Conservation (phyloP, 345 rosid species). For the Dipteronia dyeriana region DNA sequence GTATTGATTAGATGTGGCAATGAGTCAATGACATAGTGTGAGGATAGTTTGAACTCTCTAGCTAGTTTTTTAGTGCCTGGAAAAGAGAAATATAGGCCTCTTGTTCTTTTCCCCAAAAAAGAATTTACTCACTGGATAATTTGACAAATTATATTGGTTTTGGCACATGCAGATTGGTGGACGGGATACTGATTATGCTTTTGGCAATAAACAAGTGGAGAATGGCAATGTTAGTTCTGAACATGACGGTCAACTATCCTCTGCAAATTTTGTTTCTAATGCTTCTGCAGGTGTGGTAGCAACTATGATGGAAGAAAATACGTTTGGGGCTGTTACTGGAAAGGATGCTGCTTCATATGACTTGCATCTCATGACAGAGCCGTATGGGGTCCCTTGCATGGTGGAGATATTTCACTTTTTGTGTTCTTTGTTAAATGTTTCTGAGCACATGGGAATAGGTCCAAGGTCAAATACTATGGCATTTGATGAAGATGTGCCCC, state of each 20-base stretch:
- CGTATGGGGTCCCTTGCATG: constrained; percentile 95
- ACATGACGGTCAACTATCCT: constrained; percentile 60
- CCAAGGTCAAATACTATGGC: constrained; percentile 76
- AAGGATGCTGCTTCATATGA: constrained; percentile 69
- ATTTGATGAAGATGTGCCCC: constrained; percentile 95
- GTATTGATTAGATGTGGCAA: background rate
- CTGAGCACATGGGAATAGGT: constrained; percentile 77
- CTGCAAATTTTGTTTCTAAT: constrained; percentile 56
- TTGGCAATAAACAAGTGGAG: constrained; percentile 67
- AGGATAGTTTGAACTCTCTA: background rate
- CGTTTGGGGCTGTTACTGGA: constrained; percentile 54
- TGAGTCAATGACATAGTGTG: background rate
- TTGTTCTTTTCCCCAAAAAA: background rate
- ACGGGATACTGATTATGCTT: constrained; percentile 70
- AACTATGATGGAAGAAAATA: constrained; percentile 64
- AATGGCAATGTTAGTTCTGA: constrained; percentile 73
- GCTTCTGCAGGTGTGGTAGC: constrained; percentile 44
- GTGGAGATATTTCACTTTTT: constrained; percentile 95
- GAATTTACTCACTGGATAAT: background rate
- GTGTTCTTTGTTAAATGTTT: constrained; percentile 77
- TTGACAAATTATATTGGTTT: background rate
- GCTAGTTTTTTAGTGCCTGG: background rate
- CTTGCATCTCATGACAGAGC: constrained; percentile 82
- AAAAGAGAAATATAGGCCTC: constrained; percentile 4
- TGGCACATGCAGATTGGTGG: constrained; percentile 61